Evolutionary conservation across 2,329 filamentous ascomycete species (phyloP).

Genomic region (Fusarium mundagurra): DNA sequence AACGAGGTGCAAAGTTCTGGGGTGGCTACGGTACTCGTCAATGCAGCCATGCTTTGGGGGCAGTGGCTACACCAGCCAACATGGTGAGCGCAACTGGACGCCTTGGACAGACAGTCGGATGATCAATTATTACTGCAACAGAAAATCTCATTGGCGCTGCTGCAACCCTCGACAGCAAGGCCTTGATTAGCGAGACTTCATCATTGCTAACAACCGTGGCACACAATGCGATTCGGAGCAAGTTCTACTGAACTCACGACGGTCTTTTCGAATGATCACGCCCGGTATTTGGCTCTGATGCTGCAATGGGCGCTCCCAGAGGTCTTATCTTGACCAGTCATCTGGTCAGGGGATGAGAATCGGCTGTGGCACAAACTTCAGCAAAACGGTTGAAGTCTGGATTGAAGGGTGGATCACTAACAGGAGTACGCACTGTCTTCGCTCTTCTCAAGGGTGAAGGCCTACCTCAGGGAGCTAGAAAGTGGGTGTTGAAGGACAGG

Average conservation of each 20-base stretch:
- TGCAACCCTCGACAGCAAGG: not conserved
- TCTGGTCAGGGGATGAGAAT: not conserved
- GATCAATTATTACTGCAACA: not conserved
- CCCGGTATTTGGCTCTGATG: not conserved
- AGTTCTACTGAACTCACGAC: not conserved
- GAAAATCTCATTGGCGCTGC: not conserved
- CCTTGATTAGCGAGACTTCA: not conserved
- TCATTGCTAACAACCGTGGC: not conserved
- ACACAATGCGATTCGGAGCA: not conserved
- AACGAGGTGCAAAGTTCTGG: not conserved
- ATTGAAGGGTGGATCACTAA: not conserved
- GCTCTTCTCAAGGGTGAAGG: not conserved
- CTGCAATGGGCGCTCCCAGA: not conserved
- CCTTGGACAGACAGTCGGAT: not conserved
- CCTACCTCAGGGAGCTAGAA: not conserved
- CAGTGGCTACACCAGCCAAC: not conserved
- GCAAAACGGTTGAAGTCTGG: not conserved
- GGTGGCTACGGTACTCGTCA: not conserved
- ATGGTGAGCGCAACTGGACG: not conserved
- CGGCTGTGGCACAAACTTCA: not conserved
- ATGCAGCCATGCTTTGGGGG: not conserved
- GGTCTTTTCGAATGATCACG: not conserved
- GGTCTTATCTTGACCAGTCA: not conserved
- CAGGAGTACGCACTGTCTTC: not conserved
- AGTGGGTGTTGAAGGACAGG: not conserved